These are phyloP conservation scores for Eragrostis nindensis DNA, from an alignment of 176 grass and related monocot genomes.

Conservation along the genomic window DNA sequence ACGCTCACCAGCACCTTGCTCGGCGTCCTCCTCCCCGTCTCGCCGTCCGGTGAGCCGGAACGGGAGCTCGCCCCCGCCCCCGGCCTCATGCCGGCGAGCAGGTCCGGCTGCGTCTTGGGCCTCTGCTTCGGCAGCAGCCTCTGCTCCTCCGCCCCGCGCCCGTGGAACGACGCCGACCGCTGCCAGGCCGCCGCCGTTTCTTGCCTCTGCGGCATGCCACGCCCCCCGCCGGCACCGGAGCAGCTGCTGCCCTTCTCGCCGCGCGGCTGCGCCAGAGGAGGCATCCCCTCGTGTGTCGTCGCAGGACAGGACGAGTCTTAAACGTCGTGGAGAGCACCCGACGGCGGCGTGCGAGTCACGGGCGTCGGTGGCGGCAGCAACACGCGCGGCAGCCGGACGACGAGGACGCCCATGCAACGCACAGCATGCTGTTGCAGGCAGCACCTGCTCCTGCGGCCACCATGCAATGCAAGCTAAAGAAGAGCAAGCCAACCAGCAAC, in stretches of 20 bases:
- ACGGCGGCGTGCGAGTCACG: neutral
- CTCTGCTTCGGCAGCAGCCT: slow-evolving; percentile 39
- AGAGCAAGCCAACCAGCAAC: too few relatives aligned
- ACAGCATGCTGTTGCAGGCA: slow-evolving; percentile 16
- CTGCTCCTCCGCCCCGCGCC: slow-evolving; percentile 39
- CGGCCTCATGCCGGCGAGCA: slow-evolving; percentile 46
- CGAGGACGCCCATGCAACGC: slow-evolving; percentile 26
- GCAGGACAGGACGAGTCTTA: neutral
- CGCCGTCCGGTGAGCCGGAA: neutral
- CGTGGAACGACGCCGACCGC: slow-evolving; percentile 70
- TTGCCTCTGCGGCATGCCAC: slow-evolving; percentile 31
- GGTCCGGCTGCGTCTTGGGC: slow-evolving; percentile 76
- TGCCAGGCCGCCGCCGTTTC: neutral
- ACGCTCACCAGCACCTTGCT: slow-evolving; percentile 86
- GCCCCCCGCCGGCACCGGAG: neutral
- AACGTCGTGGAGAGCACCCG: neutral
- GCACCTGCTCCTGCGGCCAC: slow-evolving; percentile 21
- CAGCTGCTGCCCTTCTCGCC: slow-evolving; percentile 25
- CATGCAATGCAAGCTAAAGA: slow-evolving; percentile 31
- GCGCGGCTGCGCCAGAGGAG: slow-evolving; percentile 35
- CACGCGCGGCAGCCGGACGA: slow-evolving; percentile 8
- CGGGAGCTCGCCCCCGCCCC: slow-evolving; percentile 16
- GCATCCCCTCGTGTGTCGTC: slow-evolving; percentile 8
- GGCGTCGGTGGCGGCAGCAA: slow-evolving; percentile 18
- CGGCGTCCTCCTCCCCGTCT: slow-evolving; percentile 46